Evolutionary conservation across 371 early-diverging fungal genomes (phyloP).

Genomic region (Capillidium rhysosporum): DNA sequence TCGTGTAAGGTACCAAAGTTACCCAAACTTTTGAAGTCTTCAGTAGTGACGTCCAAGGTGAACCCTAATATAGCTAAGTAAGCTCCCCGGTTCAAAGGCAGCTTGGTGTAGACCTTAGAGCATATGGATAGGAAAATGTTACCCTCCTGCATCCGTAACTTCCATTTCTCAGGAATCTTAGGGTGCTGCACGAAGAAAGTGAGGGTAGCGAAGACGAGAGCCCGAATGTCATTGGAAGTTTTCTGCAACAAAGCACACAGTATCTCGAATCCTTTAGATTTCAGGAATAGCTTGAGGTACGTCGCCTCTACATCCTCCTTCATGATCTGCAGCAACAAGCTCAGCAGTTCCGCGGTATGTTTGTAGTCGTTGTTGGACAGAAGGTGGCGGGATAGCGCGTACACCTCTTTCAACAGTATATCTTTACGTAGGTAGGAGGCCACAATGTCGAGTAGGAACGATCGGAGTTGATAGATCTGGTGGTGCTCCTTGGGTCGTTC

Average conservation of each 20-base stretch:
- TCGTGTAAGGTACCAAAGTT: no score
- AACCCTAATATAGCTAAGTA: neutral
- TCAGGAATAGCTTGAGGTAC: constrained; percentile 7
- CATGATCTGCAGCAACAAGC: constrained; percentile 5
- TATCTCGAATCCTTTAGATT: constrained; percentile 10
- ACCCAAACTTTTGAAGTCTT: no score
- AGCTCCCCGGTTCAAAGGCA: neutral
- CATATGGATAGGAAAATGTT: constrained; percentile 4
- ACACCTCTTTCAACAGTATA: constrained; percentile 6
- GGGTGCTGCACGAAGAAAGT: constrained; percentile 6
- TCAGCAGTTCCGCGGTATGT: constrained; percentile 9
- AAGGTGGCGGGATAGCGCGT: constrained; percentile 9
- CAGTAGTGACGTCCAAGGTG: neutral
- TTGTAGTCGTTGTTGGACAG: constrained; percentile 8
- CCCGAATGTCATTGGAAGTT: constrained; percentile 6
- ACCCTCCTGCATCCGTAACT: constrained; percentile 7
- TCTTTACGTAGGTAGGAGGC: constrained; percentile 4
- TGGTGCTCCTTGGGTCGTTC: constrained; percentile 8
- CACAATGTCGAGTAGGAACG: constrained; percentile 9
- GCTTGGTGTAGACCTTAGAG: neutral
- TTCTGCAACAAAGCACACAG: constrained; percentile 9
- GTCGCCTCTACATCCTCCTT: neutral
- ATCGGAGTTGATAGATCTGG: constrained; percentile 11
- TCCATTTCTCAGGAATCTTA: constrained; percentile 8
- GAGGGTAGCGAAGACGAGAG: constrained; percentile 6